Evolutionary conservation across 495 filamentous ascomycete species (phyloP), one percentile per base, ranked within the genome.

Genomic region (Neohortaea acidophila): DNA sequence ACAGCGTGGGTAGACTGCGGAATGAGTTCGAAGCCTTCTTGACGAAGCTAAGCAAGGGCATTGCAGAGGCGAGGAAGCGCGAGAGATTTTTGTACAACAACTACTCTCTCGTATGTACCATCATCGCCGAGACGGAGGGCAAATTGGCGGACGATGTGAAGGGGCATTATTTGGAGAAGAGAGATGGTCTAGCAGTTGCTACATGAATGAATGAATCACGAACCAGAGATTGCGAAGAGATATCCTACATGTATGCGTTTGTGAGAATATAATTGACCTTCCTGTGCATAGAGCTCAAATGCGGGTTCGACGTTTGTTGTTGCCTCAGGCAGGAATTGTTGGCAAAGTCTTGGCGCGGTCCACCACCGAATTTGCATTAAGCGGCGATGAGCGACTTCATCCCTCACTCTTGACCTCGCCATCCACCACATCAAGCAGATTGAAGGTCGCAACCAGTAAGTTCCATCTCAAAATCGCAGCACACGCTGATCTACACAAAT

Each of bases 21-120:
- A 34, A 21, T n/a, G 52, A 55, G 2, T 55, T 49, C 25, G 52
- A 52, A 23, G 48, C 28, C n/a, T 55, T 47, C 38, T 25, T 55
- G 31, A 33, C 48, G n/a, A 55, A 52, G 44, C 14, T 47, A 34
- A 52, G 45, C 29, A 55, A 52, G 22, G 39, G 42, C 5, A 74
- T 85, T 40, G 75, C 72, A 2, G 83, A 91, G 45, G 62, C 69
- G 39, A 70, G 82, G 51, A 87, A 84, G 61, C 62, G 82, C 49
- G 81, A 86, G 54, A 64, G 91, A 42, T 94, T 96, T 48, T 59
- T 96, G 47, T 82, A 73, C 51, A 96, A 94, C 56, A 96, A 97
- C 54, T 96, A 93, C 60, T 81, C 77, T 33, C 65, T 97, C 51
- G 71, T 97, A 8, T 58, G 84, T 59, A 93, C 91, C 7, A 92